Evolutionary conservation across 306 rosid genomes (phyloP).

Genomic region (Citrullus mucosospermus): DNA sequence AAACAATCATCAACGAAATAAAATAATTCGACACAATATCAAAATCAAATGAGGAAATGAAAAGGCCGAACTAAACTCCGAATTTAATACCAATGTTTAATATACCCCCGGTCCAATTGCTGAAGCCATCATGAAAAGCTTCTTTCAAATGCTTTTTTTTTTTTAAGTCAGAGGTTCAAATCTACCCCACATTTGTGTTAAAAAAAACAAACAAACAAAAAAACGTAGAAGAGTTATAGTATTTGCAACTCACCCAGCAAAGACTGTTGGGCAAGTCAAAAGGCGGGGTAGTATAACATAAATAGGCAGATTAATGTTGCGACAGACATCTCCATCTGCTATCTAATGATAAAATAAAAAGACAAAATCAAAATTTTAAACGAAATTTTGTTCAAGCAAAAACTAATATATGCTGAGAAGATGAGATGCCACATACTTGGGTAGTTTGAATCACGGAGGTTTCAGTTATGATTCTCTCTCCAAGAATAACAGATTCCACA

Average conservation of each 20-base stretch:
- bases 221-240: background rate
- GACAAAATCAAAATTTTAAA: background rate
- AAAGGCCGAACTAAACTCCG: background rate
- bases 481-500: slow-evolving; percentile 75
- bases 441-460: slow-evolving; percentile 75
- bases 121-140: background rate
- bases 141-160: background rate
- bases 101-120: background rate
- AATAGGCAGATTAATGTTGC: slow-evolving; percentile 56
- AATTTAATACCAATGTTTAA: background rate
- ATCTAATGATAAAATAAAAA: slow-evolving; percentile 32
- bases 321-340: slow-evolving; percentile 81
- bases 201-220: no score
- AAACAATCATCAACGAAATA: background rate
- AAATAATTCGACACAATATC: background rate
- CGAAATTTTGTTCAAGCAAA: background rate
- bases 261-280: slow-evolving; percentile 74
- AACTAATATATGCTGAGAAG: background rate
- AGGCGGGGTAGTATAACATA: slow-evolving; percentile 77
- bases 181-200: background rate
- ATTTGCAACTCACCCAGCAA: slow-evolving; percentile 59
- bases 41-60: background rate
- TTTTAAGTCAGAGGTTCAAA: background rate
- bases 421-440: slow-evolving; percentile 41
- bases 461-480: slow-evolving; percentile 73